Evolutionary conservation across 2,329 filamentous ascomycete genomes (phyloP).

Genomic region (Aspergillus piperis): DNA sequence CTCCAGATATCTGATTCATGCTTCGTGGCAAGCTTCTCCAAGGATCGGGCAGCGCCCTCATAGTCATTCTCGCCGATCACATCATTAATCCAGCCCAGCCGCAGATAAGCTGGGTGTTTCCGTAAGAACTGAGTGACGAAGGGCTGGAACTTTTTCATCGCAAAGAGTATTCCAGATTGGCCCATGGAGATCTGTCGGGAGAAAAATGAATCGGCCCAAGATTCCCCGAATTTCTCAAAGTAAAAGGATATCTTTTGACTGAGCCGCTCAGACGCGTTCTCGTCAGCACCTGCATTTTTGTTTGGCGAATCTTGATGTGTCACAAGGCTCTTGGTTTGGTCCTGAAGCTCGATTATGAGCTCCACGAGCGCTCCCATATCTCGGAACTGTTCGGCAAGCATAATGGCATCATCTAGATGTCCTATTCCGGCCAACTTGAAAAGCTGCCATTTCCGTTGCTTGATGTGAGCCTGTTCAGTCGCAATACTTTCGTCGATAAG

Average conservation of each 20-base stretch:
- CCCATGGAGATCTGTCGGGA: constrained; percentile 70
- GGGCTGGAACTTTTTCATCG: constrained; percentile 67
- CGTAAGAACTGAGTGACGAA: constrained; percentile 79
- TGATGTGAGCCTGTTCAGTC: constrained; percentile 47
- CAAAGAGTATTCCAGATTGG: constrained; percentile 68
- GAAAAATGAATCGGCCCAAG: constrained; percentile 71
- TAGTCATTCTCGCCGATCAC: constrained; percentile 75
- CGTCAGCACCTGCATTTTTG: constrained; percentile 18
- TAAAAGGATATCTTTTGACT: constrained; percentile 47
- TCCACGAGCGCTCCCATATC: constrained; percentile 65
- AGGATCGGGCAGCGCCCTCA: constrained; percentile 67
- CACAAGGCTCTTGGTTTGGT: constrained; percentile 35
- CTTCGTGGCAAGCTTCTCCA: constrained; percentile 68
- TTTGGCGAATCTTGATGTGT: constrained; percentile 15
- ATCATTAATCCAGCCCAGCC: constrained; percentile 94
- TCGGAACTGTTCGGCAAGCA: constrained; percentile 62
- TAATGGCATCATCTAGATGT: constrained; percentile 59
- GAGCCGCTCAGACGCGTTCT: constrained; percentile 35
- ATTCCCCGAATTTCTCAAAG: constrained; percentile 53
- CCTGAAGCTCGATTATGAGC: constrained; percentile 45
- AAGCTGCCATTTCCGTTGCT: constrained; percentile 50
- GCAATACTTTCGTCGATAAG: constrained; percentile 51
- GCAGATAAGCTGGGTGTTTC: constrained; percentile 68
- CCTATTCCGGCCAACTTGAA: constrained; percentile 54
- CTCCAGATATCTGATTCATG: constrained; percentile 83